Evolutionary conservation across 345 rosid species (phyloP), one percentile per base, ranked within the genome.

Genomic region (Dovyalis caffra): DNA sequence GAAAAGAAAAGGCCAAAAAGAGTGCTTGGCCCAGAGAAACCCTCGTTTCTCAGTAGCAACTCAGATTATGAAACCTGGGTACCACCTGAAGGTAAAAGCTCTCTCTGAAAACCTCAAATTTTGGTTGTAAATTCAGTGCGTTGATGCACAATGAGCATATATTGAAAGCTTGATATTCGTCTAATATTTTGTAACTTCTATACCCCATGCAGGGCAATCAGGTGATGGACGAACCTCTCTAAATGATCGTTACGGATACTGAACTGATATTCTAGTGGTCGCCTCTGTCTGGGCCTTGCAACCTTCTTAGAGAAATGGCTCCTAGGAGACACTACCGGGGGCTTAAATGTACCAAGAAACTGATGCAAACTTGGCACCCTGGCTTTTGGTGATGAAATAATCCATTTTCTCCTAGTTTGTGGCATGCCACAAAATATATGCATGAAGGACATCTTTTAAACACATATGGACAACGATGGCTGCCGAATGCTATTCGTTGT

Each of bases 211-310:
- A 95, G 99, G 98, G 37, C 99, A 95, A 89, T 90, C 96, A 16
- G 99, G 98, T 64, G 98, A 95, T 79, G 97, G 99, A 33, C 85
- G 97, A 76, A 95, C 99, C 0, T 80, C 92, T 62, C 84, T 93
- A 45, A 95, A 95, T 77, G 97, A 95, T 45, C 91, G 92, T 25
- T 86, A 70, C 64, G 99, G 99, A 23, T 95, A 93, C 69, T 95
- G 81, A 89, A 16, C 21, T 23, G 71, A 28, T 33, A 68, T 63
- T 29, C 66, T 32, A 29, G 66, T 0, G 3, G 20, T 32, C 5
- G 6, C 38, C 3, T 6, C 4, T 15, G 20, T 15, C 29, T 31
- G 32, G 16, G n/a, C 34, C 34, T 51, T 32, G 12, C 45, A n/a
- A 23, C 1, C 49, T 26, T 20, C 15, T 2, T 8, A 14, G 53